phyloP scores from a whole-genome alignment of 495 filamentous ascomycete species.

The Lophium mytilinum region DNA sequence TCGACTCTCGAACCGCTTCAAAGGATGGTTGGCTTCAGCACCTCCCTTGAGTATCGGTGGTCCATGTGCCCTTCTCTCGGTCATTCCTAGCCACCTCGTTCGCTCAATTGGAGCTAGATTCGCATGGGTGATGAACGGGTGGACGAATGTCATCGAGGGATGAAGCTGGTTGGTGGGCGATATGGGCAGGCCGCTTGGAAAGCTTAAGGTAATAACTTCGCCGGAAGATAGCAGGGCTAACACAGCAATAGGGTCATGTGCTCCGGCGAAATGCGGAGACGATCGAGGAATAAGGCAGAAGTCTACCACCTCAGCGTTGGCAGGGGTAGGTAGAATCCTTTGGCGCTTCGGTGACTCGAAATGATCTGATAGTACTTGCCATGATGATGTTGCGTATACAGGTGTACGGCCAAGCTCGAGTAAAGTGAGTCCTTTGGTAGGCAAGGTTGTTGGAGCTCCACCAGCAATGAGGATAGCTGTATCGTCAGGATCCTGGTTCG shows the following conservation, averaged over 20 bases:
- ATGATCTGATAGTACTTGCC: slow-evolving; percentile 70
- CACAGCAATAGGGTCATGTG: slow-evolving; percentile 80
- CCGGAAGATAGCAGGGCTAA: slow-evolving; percentile 73
- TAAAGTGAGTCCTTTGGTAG: slow-evolving; percentile 71
- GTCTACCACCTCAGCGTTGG: slow-evolving; percentile 68
- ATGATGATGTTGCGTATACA: slow-evolving; percentile 80
- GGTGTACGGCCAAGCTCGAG: slow-evolving; percentile 84
- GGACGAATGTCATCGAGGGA: slow-evolving; percentile 70
- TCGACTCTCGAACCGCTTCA: slow-evolving; percentile 69
- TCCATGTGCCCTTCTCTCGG: slow-evolving; percentile 63
- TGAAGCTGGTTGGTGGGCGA: slow-evolving; percentile 86
- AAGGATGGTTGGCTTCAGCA: slow-evolving; percentile 53
- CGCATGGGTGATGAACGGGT: slow-evolving; percentile 73
- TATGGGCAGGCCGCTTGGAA: slow-evolving; percentile 84
- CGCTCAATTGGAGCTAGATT: slow-evolving; percentile 62
- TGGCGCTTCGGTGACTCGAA: slow-evolving; percentile 62
- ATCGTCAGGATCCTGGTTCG: slow-evolving; percentile 84
- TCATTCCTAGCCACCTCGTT: slow-evolving; percentile 80
- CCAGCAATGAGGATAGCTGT: slow-evolving; percentile 83
- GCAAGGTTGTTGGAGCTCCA: slow-evolving; percentile 54
- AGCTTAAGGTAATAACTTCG: slow-evolving; percentile 79
- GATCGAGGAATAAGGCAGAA: slow-evolving; percentile 74
- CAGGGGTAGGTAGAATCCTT: slow-evolving; percentile 65
- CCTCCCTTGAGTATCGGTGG: slow-evolving; percentile 71
- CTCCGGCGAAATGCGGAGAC: slow-evolving; percentile 77